phyloP scores from a whole-genome alignment of 352 stramenopile genomes.

The Aphanomyces invadans region DNA sequence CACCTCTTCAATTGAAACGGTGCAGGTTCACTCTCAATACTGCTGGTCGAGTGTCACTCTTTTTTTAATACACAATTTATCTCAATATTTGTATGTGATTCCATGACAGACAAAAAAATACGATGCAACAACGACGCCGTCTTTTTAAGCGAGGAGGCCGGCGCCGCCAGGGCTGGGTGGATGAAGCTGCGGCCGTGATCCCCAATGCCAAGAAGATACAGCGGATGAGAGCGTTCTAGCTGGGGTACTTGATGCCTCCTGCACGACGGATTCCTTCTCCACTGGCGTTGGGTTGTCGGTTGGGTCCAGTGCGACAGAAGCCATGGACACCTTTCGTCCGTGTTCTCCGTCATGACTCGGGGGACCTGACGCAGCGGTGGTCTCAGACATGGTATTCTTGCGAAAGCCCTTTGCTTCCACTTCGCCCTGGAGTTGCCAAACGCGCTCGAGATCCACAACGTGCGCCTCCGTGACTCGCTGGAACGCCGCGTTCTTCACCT shows the following conservation, averaged over 20 bases:
- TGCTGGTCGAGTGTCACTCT: too few relatives aligned
- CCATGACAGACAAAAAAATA: too few relatives aligned
- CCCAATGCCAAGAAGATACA: not conserved
- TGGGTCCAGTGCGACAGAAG: not conserved
- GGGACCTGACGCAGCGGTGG: too few relatives aligned
- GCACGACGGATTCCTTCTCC: not conserved
- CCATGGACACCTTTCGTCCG: not conserved
- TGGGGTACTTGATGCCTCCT: not conserved
- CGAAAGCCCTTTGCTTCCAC: not conserved
- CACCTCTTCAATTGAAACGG: not conserved
- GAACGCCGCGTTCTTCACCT: not conserved
- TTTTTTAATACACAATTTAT: too few relatives aligned
- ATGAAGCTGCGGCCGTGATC: not conserved
- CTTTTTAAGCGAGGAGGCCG: too few relatives aligned
- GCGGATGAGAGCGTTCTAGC: not conserved
- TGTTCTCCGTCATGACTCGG: not conserved
- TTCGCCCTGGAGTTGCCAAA: not conserved
- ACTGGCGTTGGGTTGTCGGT: too few relatives aligned
- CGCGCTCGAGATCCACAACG: slow-evolving; percentile 2
- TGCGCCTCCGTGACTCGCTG: not conserved
- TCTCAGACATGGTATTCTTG: not conserved
- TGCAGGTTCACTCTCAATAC: too few relatives aligned
- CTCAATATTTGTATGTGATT: too few relatives aligned
- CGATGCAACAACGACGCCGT: too few relatives aligned
- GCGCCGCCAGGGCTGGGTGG: too few relatives aligned